Evolutionary conservation across 116 monocot genomes (phyloP), one percentile per base, ranked within the genome.

Genomic region (Dioscorea cayenensis): DNA sequence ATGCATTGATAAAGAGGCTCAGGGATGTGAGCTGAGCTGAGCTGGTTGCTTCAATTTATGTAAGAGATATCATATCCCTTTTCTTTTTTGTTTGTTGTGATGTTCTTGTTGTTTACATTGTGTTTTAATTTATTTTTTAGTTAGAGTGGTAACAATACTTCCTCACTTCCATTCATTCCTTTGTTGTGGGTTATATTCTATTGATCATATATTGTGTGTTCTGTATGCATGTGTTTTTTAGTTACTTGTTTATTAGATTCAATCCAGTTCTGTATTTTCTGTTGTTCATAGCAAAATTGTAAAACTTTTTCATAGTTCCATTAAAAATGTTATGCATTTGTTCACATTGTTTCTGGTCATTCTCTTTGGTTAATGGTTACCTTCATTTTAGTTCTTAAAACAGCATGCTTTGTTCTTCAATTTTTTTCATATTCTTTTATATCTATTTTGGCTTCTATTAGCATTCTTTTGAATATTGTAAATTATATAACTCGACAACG

Each of bases 1-100:
- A 99, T 81, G 66, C 83, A 51, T 84, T 99, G 78, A 85, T 91
- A 63, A 99, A 91, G 79, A 90, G 93, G 78, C 94, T 99, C 61
- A 93, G 76, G 71, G 99, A 99, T 65, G 94, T 80, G 29, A 87
- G 88, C 66, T 99, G n/a, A n/a, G n/a, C n/a, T n/a, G 71, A 85
- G 64, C 17, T 19, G 48, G 65, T 50, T 64, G 64, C 51, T 23
- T 51, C 19, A 4, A 1, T 65, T 20, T 64, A 28, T 51, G 82
- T 79, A 78, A 70, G 72, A 74, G 38, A 65, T 59, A 21, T 60
- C n/a, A n/a, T n/a, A n/a, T n/a, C n/a, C 22, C 23, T 29, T 62
- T 55, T 55, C n/a, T 2, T 55, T 55, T 55, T 55, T 14, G 14
- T 55, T 18, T 5, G n/a, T 55, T 55, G 14, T 55, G 55, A n/a